phyloP scores from a whole-genome alignment of 2,329 filamentous ascomycete genomes.

The Sclerotinia nivalis region DNA sequence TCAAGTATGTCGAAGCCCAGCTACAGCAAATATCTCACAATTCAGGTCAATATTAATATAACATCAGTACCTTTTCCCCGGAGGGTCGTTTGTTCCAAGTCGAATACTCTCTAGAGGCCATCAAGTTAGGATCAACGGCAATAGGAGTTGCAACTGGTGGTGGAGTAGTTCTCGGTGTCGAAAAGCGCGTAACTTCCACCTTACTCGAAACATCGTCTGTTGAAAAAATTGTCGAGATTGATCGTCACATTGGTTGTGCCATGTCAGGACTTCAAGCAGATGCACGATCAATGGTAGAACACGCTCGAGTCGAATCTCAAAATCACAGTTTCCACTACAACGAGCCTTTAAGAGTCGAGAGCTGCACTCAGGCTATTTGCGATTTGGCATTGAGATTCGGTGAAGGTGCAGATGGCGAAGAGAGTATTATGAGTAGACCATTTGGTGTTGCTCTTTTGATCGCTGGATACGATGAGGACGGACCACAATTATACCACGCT shows the following conservation, averaged over 20 bases:
- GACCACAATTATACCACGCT: constrained; percentile 94
- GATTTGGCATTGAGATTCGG: constrained; percentile 95
- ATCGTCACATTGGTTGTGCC: constrained; percentile 97
- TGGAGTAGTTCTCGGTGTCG: constrained; percentile 93
- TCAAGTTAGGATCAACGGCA: constrained; percentile 97
- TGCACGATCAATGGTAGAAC: constrained; percentile 95
- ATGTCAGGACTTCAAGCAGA: constrained; percentile 98
- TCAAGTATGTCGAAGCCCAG: constrained; percentile 69
- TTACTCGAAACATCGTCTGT: constrained; percentile 97
- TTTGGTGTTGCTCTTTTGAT: constrained; percentile 97
- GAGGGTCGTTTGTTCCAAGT: constrained; percentile 99
- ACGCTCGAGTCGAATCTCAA: constrained; percentile 96
- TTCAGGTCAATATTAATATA: constrained; percentile 26
- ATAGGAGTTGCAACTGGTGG: constrained; percentile 96
- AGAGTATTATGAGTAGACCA: constrained; percentile 97
- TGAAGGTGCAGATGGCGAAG: constrained; percentile 94
- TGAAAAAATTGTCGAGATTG: constrained; percentile 99
- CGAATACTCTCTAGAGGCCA: constrained; percentile 99
- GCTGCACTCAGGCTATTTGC: constrained; percentile 98
- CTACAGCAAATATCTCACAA: constrained; percentile 25
- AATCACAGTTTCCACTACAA: constrained; percentile 98
- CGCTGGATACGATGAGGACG: constrained; percentile 95
- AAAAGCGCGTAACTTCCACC: constrained; percentile 97
- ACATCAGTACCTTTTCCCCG: constrained; percentile 89
- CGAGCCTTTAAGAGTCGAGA: constrained; percentile 92